These are phyloP conservation scores for Pichia sp. DNA, from an alignment of 1,139 yeast genomes.

Conservation along the genomic window DNA sequence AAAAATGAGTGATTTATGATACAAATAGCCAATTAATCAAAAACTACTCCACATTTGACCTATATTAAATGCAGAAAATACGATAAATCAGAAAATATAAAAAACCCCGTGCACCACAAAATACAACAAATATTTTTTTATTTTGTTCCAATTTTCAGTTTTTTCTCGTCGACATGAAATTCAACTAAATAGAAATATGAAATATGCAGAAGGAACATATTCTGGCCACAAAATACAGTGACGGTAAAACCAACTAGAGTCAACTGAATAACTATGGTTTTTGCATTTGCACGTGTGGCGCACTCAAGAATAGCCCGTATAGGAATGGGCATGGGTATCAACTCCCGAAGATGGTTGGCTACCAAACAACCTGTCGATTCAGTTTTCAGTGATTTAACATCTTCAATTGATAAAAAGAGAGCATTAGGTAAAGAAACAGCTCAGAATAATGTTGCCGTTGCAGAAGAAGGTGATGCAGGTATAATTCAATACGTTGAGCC, in stretches of 20 bases:
- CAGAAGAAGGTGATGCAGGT: conserved; percentile 11
- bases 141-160: not conserved
- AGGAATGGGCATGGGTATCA: not conserved
- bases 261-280: not conserved
- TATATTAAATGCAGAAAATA: not conserved
- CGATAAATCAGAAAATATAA: not conserved
- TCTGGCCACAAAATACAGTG: too few species aligned
- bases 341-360: conserved; percentile 1
- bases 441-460: conserved; percentile 7
- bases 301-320: not conserved
- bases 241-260: too few species aligned
- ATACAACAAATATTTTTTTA: not conserved
- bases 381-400: conserved; percentile 21
- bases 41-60: not conserved
- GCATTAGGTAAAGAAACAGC: not conserved
- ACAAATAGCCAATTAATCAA: not conserved
- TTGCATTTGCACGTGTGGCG: conserved; percentile 2
- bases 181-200: not conserved
- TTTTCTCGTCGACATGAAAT: not conserved
- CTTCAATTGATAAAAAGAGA: conserved; percentile 7
- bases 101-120: not conserved
- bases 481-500: conserved; percentile 22
- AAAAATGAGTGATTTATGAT: too few species aligned
- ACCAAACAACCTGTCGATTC: conserved; percentile 13
- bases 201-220: not conserved